These are phyloP conservation scores for Polyporus arcularius DNA, from an alignment of 768 basidiomycete species.

Conservation along the genomic window DNA sequence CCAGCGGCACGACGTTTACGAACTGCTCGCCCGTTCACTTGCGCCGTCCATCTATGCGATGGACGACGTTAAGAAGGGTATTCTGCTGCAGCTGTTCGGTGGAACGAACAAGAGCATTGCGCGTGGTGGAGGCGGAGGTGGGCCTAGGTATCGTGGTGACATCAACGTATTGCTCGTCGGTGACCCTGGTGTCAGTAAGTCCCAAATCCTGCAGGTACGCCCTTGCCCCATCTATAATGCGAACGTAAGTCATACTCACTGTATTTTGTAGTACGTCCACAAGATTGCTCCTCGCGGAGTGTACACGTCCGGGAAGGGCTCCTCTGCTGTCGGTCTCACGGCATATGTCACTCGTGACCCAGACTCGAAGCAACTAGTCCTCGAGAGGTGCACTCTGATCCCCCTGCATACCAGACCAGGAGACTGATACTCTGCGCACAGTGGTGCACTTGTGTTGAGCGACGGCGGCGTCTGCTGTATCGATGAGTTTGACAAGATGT, in stretches of 20 bases:
- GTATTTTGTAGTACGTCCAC: conserved; percentile 80
- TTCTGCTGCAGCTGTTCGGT: conserved; percentile 92
- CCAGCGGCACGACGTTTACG: conserved; percentile 79
- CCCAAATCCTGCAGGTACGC: conserved; percentile 81
- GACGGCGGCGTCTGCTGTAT: conserved; percentile 99
- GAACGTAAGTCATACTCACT: conserved; percentile 1
- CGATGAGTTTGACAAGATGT: conserved; percentile 99
- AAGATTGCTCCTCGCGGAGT: conserved; percentile 98
- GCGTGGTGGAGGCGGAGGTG: conserved; percentile 91
- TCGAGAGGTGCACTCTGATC: conserved; percentile 71
- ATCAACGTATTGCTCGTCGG: conserved; percentile 98
- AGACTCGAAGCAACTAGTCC: conserved; percentile 95
- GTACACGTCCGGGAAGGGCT: conserved; percentile 97
- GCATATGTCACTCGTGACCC: conserved; percentile 98
- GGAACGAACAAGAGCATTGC: conserved; percentile 97
- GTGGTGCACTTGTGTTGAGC: conserved; percentile 91
- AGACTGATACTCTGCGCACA: conserved; percentile 27
- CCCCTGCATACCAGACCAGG: not conserved
- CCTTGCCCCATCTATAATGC: no score
- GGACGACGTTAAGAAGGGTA: conserved; percentile 99
- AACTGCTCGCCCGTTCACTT: conserved; percentile 77
- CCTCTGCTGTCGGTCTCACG: conserved; percentile 97
- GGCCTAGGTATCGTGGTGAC: conserved; percentile 95
- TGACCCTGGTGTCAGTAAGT: conserved; percentile 96
- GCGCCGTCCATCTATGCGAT: conserved; percentile 97